Evolutionary conservation across 179 eudicot species (phyloP).

Genomic region (Spinacia oleracea): DNA sequence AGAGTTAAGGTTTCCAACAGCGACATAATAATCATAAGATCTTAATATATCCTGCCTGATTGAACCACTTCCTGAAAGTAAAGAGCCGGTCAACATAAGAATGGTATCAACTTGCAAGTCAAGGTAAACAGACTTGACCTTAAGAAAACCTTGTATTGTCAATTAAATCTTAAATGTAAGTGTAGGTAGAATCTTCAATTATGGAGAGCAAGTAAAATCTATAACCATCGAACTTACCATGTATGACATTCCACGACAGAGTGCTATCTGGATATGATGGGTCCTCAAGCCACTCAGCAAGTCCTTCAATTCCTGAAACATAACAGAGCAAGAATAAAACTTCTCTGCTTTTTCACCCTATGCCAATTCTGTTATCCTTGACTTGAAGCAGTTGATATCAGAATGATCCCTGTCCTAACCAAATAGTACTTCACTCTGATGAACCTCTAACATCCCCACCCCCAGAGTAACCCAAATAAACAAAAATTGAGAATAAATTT

Average conservation of each 20-base stretch:
- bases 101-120: constrained; percentile 7
- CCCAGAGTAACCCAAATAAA: not conserved
- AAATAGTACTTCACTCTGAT: not conserved
- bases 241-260: constrained; percentile 63
- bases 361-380: not conserved
- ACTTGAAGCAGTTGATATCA: not conserved
- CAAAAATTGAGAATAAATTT: not conserved
- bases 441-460: not conserved
- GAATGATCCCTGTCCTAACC: not conserved
- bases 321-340: constrained; percentile 6
- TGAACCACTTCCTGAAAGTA: constrained; percentile 61
- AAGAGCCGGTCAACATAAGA: constrained; percentile 17
- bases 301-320: constrained; percentile 64
- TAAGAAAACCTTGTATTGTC: not conserved
- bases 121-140: not conserved
- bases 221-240: constrained; percentile 45
- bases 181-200: not conserved
- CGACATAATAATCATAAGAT: constrained; percentile 72
- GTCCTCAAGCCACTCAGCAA: constrained; percentile 76
- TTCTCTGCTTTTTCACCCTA: not conserved
- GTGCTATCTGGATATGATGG: constrained; percentile 69
- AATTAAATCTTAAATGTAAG: not conserved
- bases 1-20: constrained; percentile 69
- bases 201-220: not conserved
- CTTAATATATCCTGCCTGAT: constrained; percentile 51